Evolutionary conservation across 371 early-diverging fungal genomes (phyloP), one percentile per base, ranked within the genome.

Genomic region (Rhizopus microsporus): DNA sequence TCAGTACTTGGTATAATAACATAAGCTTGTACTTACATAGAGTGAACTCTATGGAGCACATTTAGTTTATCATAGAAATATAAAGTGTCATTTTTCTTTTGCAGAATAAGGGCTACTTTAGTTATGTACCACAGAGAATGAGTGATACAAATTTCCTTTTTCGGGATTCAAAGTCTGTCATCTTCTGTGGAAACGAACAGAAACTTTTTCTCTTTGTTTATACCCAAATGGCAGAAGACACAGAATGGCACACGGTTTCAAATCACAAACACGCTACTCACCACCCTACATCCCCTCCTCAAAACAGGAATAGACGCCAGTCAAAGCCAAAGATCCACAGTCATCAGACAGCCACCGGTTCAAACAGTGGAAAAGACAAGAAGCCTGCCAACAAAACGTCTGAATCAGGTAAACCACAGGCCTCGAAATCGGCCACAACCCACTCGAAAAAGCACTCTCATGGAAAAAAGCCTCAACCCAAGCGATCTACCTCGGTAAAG

Each of bases 201-300:
- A 45, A 17, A 23, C 35, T 37, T 32, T 48, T 31, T 32, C 15
- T 48, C 15, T 47, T 47, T 30, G 29, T 47, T 31, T 31, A 10
- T 31, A 13, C 5, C 12, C 13, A 15, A 4, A 69, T 69, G 69
- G 48, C 53, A 42, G 69, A 69, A 51, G 62, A 67, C 50, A 56
- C 55, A 23, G 71, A 71, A 56, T 71, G 71, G 71, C 71, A 71
- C 17, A 67, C 67, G 17, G 71, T 71, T 0, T 43, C 53, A 38
- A 62, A 35, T 12, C 48, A 45, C 32, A 69, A 65, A 31, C 30
- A 38, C n/a, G 38, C 33, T 7, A 33, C 46, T 1, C 5, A 23
- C 3, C 12, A 30, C 3, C 23, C 46, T 7, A 7, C 30, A 3
- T 1, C 48, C 31, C 2, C 48, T 9, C 50, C 40, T 30, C 6